Percentiles rank a stretch among this genome's conserved stretches.
These are phyloP conservation scores for Peziza echinospora DNA, from an alignment of 495 filamentous ascomycete genomes.

Conservation along the genomic window DNA sequence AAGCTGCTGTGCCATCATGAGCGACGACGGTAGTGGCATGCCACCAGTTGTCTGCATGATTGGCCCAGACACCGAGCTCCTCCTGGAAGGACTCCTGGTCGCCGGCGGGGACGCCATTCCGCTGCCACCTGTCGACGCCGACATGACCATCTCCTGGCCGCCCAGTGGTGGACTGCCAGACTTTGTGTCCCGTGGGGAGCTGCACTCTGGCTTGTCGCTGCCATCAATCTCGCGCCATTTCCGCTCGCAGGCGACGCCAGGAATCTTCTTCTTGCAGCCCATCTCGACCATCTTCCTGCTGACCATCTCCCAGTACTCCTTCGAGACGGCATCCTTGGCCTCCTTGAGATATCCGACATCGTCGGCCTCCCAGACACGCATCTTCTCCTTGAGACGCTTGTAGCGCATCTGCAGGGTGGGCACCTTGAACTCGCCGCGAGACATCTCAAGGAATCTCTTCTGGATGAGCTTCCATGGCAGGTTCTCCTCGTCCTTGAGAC, in stretches of 20 bases:
- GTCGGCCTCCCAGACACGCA: slow-evolving; percentile 42
- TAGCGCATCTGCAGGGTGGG: slow-evolving; percentile 55
- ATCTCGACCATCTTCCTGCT: slow-evolving; percentile 18
- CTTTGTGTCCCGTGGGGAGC: no score
- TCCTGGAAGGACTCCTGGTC: neutral
- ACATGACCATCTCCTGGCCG: no score
- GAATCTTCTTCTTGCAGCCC: slow-evolving; percentile 20
- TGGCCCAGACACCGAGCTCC: neutral
- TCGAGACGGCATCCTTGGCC: slow-evolving; percentile 17
- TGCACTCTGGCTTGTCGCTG: neutral
- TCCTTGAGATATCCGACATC: slow-evolving; percentile 34
- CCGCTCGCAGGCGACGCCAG: slow-evolving; percentile 18
- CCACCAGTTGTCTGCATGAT: neutral
- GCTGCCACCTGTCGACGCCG: no score
- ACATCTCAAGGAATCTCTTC: slow-evolving; percentile 36
- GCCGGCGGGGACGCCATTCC: neutral
- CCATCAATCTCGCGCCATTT: slow-evolving; percentile 18
- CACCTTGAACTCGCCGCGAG: slow-evolving; percentile 42
- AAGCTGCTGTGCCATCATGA: neutral
- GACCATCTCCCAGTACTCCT: slow-evolving; percentile 20
- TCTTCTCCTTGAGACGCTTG: slow-evolving; percentile 40
- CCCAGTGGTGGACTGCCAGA: neutral
- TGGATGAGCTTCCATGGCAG: slow-evolving; percentile 51
- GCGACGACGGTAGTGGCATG: neutral
- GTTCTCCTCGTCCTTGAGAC: slow-evolving; percentile 43